A percentile compares a stretch with the other conserved stretches of the same genome.
phyloP scores from a whole-genome alignment of 1,284 basidiomycete genomes.

The Sporisorium iseilematis-ciliati region DNA sequence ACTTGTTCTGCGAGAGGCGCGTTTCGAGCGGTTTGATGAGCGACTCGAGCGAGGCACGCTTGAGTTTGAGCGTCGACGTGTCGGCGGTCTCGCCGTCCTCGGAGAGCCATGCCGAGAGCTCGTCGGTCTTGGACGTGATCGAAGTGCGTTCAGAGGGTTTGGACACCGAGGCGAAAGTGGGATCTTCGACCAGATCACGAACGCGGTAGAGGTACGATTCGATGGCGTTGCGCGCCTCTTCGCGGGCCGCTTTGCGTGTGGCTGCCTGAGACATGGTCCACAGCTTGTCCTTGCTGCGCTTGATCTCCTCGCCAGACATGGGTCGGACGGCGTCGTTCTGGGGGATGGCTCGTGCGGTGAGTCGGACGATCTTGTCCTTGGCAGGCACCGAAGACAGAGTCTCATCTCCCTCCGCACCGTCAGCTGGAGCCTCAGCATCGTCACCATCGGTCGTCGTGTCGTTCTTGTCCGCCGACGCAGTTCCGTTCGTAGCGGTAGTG shows the following conservation, averaged over 20 bases:
- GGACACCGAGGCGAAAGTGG: slow-evolving; percentile 80
- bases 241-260: slow-evolving; percentile 79
- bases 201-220: slow-evolving; percentile 93
- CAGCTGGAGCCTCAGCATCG: slow-evolving; percentile 13
- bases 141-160: slow-evolving; percentile 78
- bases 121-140: slow-evolving; percentile 78
- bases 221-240: slow-evolving; percentile 90
- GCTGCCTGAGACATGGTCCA: slow-evolving; percentile 79
- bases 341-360: slow-evolving; percentile 47
- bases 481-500: slow-evolving; percentile 32
- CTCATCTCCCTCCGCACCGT: slow-evolving; percentile 22
- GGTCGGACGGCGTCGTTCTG: slow-evolving; percentile 46
- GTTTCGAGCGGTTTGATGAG: slow-evolving; percentile 85
- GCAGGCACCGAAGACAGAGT: slow-evolving; percentile 32
- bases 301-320: slow-evolving; percentile 58
- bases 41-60: slow-evolving; percentile 78
- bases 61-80: slow-evolving; percentile 54
- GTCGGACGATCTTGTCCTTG: slow-evolving; percentile 52
- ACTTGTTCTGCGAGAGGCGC: slow-evolving; percentile 86
- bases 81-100: slow-evolving; percentile 87
- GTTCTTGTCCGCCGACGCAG: slow-evolving; percentile 24
- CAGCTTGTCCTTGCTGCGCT: slow-evolving; percentile 61
- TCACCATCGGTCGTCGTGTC: slow-evolving; percentile 7
- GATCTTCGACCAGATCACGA: slow-evolving; percentile 81
- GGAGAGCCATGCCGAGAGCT: slow-evolving; percentile 84